phyloP scores from a whole-genome alignment of 2,329 filamentous ascomycete genomes.

The Pseudocercospora fijiensis region DNA sequence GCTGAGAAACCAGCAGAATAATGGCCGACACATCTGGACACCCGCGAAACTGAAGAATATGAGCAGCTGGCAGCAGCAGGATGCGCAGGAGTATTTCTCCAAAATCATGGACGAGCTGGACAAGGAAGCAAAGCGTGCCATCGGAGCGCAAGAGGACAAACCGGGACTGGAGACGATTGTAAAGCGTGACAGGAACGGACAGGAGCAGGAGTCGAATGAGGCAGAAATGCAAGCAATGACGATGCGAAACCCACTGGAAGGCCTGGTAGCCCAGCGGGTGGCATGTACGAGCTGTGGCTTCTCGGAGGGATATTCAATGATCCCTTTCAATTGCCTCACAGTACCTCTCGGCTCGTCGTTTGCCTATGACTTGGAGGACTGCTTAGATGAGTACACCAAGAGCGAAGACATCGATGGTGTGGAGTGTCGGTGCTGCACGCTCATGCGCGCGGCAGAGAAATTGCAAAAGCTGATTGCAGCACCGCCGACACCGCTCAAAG shows the following conservation, averaged over 20 bases:
- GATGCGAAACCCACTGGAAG: conserved; percentile 75
- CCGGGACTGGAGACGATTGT: conserved; percentile 32
- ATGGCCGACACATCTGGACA: conserved; percentile 78
- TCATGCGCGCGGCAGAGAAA: conserved; percentile 60
- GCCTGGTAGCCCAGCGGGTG: conserved; percentile 81
- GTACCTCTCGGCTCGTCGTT: conserved; percentile 70
- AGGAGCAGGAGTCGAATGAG: conserved; percentile 13
- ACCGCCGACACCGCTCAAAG: conserved; percentile 2
- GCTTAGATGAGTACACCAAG: conserved; percentile 79
- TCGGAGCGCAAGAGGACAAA: conserved; percentile 21
- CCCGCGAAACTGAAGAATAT: conserved; percentile 80
- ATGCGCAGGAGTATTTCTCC: conserved; percentile 95
- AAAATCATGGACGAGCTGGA: conserved; percentile 69
- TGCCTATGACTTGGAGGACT: conserved; percentile 71
- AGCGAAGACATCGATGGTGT: conserved; percentile 86
- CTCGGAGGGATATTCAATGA: conserved; percentile 84
- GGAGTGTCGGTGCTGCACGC: conserved; percentile 86
- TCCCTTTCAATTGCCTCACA: conserved; percentile 90
- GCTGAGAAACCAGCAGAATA: conserved; percentile 67
- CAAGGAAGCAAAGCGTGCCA: conserved; percentile 45
- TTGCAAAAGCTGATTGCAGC: conserved; percentile 47
- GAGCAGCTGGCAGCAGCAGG: conserved; percentile 94
- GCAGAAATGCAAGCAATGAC: conserved; percentile 2
- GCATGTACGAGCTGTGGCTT: conserved; percentile 82
- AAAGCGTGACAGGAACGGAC: conserved; percentile 16